Evolutionary conservation across 139 green algal species (phyloP).

Genomic region (Chlamydomonas sp.): DNA sequence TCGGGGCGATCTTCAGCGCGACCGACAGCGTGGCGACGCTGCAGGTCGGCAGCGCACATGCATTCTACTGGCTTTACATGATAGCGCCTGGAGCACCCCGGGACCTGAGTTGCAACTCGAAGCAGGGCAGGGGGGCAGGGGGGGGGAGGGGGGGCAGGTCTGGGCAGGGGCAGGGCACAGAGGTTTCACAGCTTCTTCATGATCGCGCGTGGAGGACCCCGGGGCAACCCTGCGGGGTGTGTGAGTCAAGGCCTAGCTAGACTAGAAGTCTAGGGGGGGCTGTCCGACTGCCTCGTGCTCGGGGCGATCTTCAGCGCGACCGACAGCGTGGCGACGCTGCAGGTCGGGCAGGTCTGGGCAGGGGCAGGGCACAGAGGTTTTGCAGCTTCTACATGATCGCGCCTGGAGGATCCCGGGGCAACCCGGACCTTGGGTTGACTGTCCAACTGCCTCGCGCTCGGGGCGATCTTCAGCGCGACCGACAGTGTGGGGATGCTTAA

Average conservation of each 20-base stretch:
- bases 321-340: conserved; percentile 80
- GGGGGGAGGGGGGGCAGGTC: background rate
- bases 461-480: conserved; percentile 80
- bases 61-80: background rate
- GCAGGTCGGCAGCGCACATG: conserved; percentile 44
- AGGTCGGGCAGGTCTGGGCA: conserved; percentile 35
- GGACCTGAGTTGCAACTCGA: background rate
- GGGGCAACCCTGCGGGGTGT: no score
- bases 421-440: no score
- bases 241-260: no score
- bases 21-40: conserved; percentile 84
- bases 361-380: background rate
- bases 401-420: no score
- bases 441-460: conserved; percentile 66
- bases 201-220: no score
- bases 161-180: background rate
- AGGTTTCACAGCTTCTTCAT: no score
- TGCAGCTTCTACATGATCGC: no score
- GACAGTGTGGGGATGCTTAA: conserved; percentile 84
- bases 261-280: no score
- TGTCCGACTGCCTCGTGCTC: conserved; percentile 69
- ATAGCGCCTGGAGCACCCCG: no score
- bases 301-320: conserved; percentile 83
- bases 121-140: background rate
- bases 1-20: conserved; percentile 82